Percentiles rank a stretch among this genome's conserved stretches.
Conservation (phyloP, 2,329 filamentous ascomycete species). For the Zymoseptoria crescenta region DNA sequence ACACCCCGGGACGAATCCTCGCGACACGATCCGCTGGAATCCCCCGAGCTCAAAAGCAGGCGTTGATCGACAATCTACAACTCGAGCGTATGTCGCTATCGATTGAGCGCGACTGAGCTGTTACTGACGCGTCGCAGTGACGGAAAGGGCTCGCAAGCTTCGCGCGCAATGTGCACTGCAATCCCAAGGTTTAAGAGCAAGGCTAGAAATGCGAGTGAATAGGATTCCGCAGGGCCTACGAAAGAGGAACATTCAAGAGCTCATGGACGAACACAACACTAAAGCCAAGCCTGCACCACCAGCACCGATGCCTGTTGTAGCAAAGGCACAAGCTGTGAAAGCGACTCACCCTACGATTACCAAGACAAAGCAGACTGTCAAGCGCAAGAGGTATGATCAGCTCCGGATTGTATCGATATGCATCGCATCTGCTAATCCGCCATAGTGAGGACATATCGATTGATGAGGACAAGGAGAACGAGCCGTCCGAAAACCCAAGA, state of each 20-base stretch:
- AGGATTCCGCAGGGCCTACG: slow-evolving; percentile 76
- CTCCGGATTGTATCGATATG: neutral
- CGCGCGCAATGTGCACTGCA: slow-evolving; percentile 84
- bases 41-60: slow-evolving; percentile 63
- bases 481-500: slow-evolving; percentile 33
- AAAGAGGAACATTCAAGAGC: slow-evolving; percentile 72
- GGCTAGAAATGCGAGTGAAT: slow-evolving; percentile 88
- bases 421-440: neutral
- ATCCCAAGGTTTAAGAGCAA: slow-evolving; percentile 72
- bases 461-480: slow-evolving; percentile 71
- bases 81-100: slow-evolving; percentile 59
- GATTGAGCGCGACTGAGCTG: neutral
- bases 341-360: slow-evolving; percentile 3
- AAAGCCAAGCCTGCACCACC: slow-evolving; percentile 21
- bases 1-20: slow-evolving; percentile 17
- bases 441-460: neutral
- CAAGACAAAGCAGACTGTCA: slow-evolving; percentile 6
- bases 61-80: slow-evolving; percentile 80
- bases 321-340: slow-evolving; percentile 4
- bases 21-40: slow-evolving; percentile 22
- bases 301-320: slow-evolving; percentile 12
- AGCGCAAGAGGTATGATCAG: slow-evolving; percentile 16
- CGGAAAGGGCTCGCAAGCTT: slow-evolving; percentile 77
- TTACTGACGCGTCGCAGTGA: slow-evolving; percentile 50
- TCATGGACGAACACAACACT: slow-evolving; percentile 50